Percentiles rank a stretch among this genome's conserved stretches.
Conservation (phyloP, 108 stramenopile genomes). For the Pelagomonas calceolata region DNA sequence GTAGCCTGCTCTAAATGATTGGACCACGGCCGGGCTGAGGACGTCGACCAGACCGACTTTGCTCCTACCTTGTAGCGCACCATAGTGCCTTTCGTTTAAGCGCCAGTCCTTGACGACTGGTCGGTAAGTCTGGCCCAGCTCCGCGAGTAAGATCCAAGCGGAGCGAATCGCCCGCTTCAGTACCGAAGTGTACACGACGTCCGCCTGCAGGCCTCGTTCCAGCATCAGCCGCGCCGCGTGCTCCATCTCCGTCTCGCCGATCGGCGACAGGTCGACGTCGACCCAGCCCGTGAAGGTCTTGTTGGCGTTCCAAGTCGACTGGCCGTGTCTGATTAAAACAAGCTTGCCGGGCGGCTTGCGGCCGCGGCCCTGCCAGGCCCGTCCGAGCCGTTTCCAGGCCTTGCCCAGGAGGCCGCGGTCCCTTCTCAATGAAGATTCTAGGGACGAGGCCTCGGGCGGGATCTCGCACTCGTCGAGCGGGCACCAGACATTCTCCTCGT, state of each 20-base stretch:
- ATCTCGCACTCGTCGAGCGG: too few relatives aligned
- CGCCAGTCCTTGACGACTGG: conserved; percentile 84
- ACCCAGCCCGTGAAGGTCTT: conserved; percentile 32
- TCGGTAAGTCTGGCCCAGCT: conserved; percentile 70
- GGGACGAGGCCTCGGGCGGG: too few relatives aligned
- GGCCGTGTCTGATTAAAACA: background rate
- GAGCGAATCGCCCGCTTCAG: conserved; percentile 83
- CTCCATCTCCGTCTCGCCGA: conserved; percentile 58
- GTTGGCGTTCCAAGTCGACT: background rate
- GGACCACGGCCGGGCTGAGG: conserved; percentile 70
- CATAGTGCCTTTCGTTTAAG: conserved; percentile 86
- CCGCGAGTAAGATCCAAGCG: conserved; percentile 68
- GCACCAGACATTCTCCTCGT: too few relatives aligned
- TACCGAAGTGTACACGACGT: conserved; percentile 75
- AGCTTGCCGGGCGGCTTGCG: background rate
- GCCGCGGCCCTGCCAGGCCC: background rate
- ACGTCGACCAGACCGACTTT: conserved; percentile 69
- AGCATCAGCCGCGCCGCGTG: conserved; percentile 60
- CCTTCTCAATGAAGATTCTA: too few relatives aligned
- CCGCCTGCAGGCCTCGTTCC: conserved; percentile 71
- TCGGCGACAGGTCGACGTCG: conserved; percentile 57
- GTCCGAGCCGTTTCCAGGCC: too few relatives aligned
- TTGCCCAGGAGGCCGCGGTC: too few relatives aligned
- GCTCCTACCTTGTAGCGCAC: conserved; percentile 69
- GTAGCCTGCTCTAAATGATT: conserved; percentile 53